Evolutionary conservation across 1,139 yeast species (phyloP).

Genomic region (Protomyces pachydermus): DNA sequence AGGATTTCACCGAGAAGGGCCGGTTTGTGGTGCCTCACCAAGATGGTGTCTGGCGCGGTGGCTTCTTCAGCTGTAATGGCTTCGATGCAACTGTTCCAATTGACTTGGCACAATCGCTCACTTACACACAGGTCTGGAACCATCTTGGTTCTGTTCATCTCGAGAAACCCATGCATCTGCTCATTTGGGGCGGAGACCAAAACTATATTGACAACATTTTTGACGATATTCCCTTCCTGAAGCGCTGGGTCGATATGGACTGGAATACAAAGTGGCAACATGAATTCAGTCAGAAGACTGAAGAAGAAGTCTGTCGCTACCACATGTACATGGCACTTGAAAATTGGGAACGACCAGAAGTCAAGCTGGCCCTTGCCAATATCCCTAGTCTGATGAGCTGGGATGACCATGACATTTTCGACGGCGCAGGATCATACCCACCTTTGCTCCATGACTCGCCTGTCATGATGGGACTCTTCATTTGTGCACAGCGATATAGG

Average conservation of each 20-base stretch:
- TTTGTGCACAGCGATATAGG: constrained; percentile 75
- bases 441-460: constrained; percentile 68
- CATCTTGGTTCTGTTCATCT: constrained; percentile 23
- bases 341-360: constrained; percentile 25
- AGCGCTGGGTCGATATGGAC: constrained; percentile 23
- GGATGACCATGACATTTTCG: constrained; percentile 51
- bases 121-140: constrained; percentile 21
- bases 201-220: constrained; percentile 16
- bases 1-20: constrained; percentile 12
- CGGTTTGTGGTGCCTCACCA: constrained; percentile 12
- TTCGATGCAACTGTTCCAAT: constrained; percentile 22
- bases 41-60: constrained; percentile 18
- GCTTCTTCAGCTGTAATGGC: constrained; percentile 24
- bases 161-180: constrained; percentile 9
- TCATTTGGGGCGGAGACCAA: constrained; percentile 22
- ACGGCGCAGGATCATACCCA: constrained; percentile 86
- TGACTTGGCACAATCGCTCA: constrained; percentile 13
- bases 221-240: constrained; percentile 19
- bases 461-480: constrained; percentile 66
- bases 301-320: constrained; percentile 9
- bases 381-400: constrained; percentile 20
- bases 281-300: constrained; percentile 19
- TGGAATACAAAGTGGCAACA: constrained; percentile 22
- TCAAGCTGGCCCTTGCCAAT: constrained; percentile 22
- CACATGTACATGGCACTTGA: constrained; percentile 6